Conservation (phyloP, 306 rosid genomes). For the Acacia acuminata region DNA sequence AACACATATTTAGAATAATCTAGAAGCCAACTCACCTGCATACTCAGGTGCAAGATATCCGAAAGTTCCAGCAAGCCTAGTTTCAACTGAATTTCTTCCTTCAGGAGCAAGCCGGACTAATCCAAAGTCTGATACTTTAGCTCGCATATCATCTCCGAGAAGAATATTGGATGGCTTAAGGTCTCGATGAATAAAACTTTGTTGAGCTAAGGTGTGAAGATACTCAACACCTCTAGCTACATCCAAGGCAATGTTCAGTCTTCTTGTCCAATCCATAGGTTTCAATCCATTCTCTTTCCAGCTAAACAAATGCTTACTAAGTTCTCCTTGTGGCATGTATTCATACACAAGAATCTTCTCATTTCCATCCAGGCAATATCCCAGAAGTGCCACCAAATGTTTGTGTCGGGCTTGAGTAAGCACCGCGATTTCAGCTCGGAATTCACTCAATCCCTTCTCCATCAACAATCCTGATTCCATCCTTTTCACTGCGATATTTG, state of each 20-base stretch:
- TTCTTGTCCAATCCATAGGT: constrained; percentile 85
- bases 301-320: constrained; percentile 79
- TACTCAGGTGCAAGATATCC: constrained; percentile 97
- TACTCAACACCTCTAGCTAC: constrained; percentile 92
- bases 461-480: constrained; percentile 76
- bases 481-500: constrained; percentile 87
- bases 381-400: constrained; percentile 87
- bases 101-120: constrained; percentile 81
- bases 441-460: constrained; percentile 80
- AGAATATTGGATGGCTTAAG: constrained; percentile 90
- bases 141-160: constrained; percentile 85
- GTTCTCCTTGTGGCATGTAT: constrained; percentile 87
- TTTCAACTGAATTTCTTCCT: constrained; percentile 83
- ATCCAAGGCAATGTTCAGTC: constrained; percentile 81
- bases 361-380: constrained; percentile 79
- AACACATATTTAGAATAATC: not conserved
- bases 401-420: constrained; percentile 86
- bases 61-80: constrained; percentile 93
- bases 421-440: constrained; percentile 84
- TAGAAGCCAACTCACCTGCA: constrained; percentile 65
- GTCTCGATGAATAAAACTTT: constrained; percentile 90
- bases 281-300: constrained; percentile 55
- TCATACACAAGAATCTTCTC: constrained; percentile 91
- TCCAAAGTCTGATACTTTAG: constrained; percentile 93
- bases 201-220: constrained; percentile 88